Conservation (phyloP, 202 grass and related monocot species). For the Saccharum hybrid region DNA sequence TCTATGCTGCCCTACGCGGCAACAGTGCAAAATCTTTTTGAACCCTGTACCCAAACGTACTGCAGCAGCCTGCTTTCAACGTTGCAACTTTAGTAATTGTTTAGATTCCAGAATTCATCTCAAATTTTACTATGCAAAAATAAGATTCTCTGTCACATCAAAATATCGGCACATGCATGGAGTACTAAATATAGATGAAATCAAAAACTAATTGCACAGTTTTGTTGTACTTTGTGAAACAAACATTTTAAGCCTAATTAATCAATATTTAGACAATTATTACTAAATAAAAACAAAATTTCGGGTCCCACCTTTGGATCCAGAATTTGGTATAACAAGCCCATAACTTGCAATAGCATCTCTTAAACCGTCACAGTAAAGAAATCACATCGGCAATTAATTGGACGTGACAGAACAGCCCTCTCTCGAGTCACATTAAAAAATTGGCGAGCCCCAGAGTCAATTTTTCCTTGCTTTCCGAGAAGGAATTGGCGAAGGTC, state of each 20-base stretch:
- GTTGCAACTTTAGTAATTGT: not conserved
- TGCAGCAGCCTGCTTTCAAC: not conserved
- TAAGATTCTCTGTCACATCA: no score
- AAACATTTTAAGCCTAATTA: no score
- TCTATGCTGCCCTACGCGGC: not conserved
- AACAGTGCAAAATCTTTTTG: not conserved
- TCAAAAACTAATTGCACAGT: no score
- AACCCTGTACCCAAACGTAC: not conserved
- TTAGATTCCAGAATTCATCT: no score
- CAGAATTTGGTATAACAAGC: no score
- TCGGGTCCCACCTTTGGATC: no score
- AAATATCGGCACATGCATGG: no score
- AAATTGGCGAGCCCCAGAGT: not conserved
- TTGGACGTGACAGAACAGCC: constrained; percentile 27
- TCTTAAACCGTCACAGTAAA: constrained; percentile 20
- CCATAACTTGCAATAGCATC: not conserved
- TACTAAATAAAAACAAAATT: no score
- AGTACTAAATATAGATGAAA: no score
- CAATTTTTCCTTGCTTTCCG: constrained; percentile 17
- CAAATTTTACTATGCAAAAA: no score
- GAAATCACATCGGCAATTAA: constrained; percentile 15
- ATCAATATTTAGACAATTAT: no score
- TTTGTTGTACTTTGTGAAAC: no score
- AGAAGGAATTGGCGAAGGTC: constrained; percentile 13
- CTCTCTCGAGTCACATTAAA: not conserved